Base-by-base conservation (phyloP, 345 rosid species). In the Citrus australasica region DNA sequence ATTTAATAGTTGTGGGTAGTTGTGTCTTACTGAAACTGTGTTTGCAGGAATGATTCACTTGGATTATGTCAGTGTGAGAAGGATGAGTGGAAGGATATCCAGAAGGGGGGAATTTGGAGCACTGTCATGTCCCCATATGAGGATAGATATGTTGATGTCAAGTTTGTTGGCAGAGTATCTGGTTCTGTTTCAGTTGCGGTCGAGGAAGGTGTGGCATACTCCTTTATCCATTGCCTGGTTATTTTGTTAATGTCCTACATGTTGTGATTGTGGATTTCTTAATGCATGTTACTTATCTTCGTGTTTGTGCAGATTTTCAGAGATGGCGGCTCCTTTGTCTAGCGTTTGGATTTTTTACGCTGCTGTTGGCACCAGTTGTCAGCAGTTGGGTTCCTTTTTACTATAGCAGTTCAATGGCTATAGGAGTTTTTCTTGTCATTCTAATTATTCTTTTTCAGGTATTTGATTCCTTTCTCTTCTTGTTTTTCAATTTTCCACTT, bases 321-420 rank as follows among this genome's bases (percentile, higher is more conserved):
- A 71, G 25, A 79, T 96, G 99, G 98, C 91, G 97, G 75, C 86
- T 96, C 76, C 3, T 92, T 32, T 92, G 87, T 89, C 88, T 96
- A 24, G 94, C 83, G 19, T 69, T 75, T 38, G 98, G 98, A 79
- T 78, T 94, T 75, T 51, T 86, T 25, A 74, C 94, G 73, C 80
- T 92, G 48, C 69, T 96, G 79, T 75, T 91, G 76, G 97, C 98
- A 32, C 95, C 99, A 24, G 69, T 92, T 73, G 91, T 92, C 81
- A 92, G 98, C 82, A 80, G 84, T 69, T 96, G 99, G 99, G 93
- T 91, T 86, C 98, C 97, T 4, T 96, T 96, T 80, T 94, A 96
- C 77, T 94, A 96, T 81, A 90, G 94, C 81, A 89, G 93, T 76
- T 96, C 94, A 48, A 96, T 96, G 98, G 97, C 92, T 11, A 86